phyloP scores from a whole-genome alignment of 192 early-diverging fungal species.

The Backusella mclennaniae region DNA sequence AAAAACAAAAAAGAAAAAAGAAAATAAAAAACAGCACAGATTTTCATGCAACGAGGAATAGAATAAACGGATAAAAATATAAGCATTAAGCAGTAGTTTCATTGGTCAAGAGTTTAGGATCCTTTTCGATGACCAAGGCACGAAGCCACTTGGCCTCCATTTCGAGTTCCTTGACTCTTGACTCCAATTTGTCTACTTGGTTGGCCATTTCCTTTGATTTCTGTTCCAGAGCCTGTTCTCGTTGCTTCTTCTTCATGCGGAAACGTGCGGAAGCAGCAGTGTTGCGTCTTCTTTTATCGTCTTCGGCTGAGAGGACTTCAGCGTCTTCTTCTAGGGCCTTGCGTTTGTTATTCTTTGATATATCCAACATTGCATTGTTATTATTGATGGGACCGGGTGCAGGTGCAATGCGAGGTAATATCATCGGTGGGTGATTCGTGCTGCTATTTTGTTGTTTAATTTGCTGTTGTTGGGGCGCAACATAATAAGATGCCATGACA shows the following conservation, averaged over 20 bases:
- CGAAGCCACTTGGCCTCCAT: conserved; percentile 91
- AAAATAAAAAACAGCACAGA: background rate
- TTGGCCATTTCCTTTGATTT: conserved; percentile 80
- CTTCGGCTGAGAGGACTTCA: conserved; percentile 48
- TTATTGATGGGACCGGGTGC: background rate
- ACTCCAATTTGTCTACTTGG: conserved; percentile 75
- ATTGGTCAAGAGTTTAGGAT: conserved; percentile 19
- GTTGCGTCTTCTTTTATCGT: conserved; percentile 92
- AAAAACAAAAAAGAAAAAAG: background rate
- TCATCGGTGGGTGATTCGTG: background rate
- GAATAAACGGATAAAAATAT: background rate
- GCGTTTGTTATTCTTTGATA: background rate
- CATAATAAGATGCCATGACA: background rate
- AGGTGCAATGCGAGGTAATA: conserved; percentile 28
- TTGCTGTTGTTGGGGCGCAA: background rate
- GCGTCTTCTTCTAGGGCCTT: background rate
- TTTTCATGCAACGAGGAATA: background rate
- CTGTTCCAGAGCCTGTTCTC: conserved; percentile 83
- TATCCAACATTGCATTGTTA: background rate
- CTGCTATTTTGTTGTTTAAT: background rate
- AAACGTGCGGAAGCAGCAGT: conserved; percentile 95
- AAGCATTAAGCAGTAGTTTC: background rate
- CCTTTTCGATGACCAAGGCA: conserved; percentile 34
- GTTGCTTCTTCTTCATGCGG: conserved; percentile 90
- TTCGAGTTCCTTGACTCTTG: conserved; percentile 80